Conservation (phyloP, 1,139 yeast species). For the Protomyces lactucae-debilis region DNA sequence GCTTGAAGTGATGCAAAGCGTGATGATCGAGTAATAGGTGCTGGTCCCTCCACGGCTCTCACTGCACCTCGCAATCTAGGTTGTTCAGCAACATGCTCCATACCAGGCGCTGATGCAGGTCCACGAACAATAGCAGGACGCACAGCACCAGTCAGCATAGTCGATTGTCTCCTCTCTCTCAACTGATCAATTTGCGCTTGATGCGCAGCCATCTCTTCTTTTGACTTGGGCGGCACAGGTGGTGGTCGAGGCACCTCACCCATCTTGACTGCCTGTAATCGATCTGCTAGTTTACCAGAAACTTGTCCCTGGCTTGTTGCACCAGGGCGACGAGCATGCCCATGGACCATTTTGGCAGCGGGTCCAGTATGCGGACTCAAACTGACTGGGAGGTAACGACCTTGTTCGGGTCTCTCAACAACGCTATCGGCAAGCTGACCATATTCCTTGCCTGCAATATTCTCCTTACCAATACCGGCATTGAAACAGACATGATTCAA, state of each 20-base stretch:
- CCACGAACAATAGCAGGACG: neutral
- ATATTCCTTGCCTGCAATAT: conserved; percentile 25
- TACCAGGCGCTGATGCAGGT: neutral
- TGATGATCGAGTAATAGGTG: conserved; percentile 14
- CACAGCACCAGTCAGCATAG: neutral
- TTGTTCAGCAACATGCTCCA: no score
- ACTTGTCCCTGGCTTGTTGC: conserved; percentile 2
- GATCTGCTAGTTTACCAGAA: conserved; percentile 7
- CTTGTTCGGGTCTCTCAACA: conserved; percentile 26
- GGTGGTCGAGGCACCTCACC: neutral
- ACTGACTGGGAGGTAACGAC: conserved; percentile 27
- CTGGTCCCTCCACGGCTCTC: neutral
- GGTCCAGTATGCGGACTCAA: conserved; percentile 23
- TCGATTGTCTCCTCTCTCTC: neutral
- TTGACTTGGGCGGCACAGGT: neutral
- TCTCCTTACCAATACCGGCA: conserved; percentile 31
- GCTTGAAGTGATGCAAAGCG: neutral
- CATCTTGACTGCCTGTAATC: conserved; percentile 6
- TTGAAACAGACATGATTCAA: conserved; percentile 23
- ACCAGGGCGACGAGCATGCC: neutral
- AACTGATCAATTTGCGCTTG: neutral
- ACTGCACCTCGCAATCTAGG: conserved; percentile 10
- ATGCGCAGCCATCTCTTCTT: neutral
- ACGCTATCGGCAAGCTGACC: conserved; percentile 23
- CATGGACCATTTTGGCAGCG: conserved; percentile 17